Base-by-base conservation (phyloP, 768 basidiomycete species). In the Hemileccinum impolitum region DNA sequence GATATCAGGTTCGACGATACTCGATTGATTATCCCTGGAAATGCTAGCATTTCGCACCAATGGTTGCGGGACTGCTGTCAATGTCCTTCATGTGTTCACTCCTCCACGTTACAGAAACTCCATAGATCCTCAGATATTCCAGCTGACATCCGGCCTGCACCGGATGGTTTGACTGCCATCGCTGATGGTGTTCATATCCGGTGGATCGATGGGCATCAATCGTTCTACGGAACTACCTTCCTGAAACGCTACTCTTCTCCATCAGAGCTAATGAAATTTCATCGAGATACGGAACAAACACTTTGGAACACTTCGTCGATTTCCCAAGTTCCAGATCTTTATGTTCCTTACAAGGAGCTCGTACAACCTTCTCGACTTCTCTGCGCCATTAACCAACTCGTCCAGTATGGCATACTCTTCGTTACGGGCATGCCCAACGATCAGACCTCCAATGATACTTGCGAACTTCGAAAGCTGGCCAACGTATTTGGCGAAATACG, bases 31-130 rank as follows among this genome's bases (percentile, higher is more conserved):
- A 44, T 66, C 39, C 56, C 59, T 6, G 44, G 83, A 11, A 69
- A 71, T 17, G 57, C 73, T 23, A 61, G 68, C 10, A 82, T 90
- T 55, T 78, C 87, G 0, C 84, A 79, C 59, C 67, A 81, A 47
- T 94, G 90, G 84, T 78, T 98, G 10, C 82, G 93, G 19, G 94
- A 97, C 60, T 79, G 87, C 0, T 96, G 93, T 57, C 81, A 79
- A 49, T 91, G 87, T 36, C 69, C 80, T 0, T 58, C 70, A 2
- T 94, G 87, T 54, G 66, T 94, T 9, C 89, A 96, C 57, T 84
- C 89, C 0, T 78, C 82, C 4, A 92, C 86, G 0, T 71, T 68
- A 3, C 94, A 97, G 66, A 90, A 90, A 59, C 72, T 92, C 0
- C 82, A 83, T 59, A 71, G 78, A 43, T 80, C 86, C 2, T 82